Conservation (phyloP, 2,329 filamentous ascomycete genomes). For the Verticillium klebahnii region DNA sequence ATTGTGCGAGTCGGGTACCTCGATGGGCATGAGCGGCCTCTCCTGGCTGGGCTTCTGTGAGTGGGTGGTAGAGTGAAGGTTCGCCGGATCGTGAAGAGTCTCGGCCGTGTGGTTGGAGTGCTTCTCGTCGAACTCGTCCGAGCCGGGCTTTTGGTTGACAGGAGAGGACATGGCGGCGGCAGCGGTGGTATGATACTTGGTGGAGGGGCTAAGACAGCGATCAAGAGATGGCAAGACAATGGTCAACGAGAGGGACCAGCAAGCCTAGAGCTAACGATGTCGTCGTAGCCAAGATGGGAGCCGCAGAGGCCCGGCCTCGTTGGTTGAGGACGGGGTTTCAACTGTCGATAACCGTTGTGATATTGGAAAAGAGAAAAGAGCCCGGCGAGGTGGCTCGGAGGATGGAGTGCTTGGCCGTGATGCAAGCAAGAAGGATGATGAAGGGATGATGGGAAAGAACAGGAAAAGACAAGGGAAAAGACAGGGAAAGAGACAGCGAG, state of each 20-base stretch:
- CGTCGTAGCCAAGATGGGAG: neutral
- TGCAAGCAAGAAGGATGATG: neutral
- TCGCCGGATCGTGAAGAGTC: slow-evolving; percentile 6
- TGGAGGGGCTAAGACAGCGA: neutral
- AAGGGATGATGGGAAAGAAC: neutral
- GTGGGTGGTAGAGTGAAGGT: neutral
- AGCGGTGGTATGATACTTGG: neutral
- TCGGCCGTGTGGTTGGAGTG: slow-evolving; percentile 10
- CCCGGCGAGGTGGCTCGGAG: neutral
- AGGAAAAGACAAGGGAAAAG: neutral
- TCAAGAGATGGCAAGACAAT: neutral
- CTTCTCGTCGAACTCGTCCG: slow-evolving; percentile 13
- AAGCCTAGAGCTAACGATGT: neutral
- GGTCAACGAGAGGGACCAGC: neutral
- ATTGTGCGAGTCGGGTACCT: slow-evolving; percentile 1
- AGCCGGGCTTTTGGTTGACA: neutral
- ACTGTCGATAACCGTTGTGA: neutral
- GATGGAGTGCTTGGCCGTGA: neutral
- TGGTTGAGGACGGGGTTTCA: neutral
- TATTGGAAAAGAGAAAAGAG: neutral
- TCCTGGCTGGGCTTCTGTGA: slow-evolving; percentile 1
- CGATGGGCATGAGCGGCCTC: slow-evolving; percentile 1
- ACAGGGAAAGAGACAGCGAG: neutral
- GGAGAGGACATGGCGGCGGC: neutral
- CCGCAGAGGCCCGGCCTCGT: neutral